phyloP scores from a whole-genome alignment of 805 yeast species.

The Pichia paraexigua region DNA sequence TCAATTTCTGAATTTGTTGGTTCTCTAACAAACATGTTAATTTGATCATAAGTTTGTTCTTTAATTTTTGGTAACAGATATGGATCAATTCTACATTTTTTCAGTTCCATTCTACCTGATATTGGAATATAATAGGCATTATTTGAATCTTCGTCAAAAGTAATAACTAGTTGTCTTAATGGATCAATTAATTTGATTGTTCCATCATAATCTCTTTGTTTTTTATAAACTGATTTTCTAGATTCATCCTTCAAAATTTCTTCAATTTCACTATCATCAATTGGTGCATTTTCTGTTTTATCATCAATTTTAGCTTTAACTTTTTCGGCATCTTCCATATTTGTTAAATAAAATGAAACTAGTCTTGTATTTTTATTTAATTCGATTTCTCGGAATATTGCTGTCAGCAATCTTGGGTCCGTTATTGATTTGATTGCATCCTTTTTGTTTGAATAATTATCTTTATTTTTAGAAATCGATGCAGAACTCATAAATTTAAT shows the following conservation, averaged over 20 bases:
- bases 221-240: slow-evolving; percentile 46
- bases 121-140: slow-evolving; percentile 74
- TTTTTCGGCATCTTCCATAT: slow-evolving; percentile 33
- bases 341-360: slow-evolving; percentile 60
- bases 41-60: slow-evolving; percentile 50
- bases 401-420: slow-evolving; percentile 38
- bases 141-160: slow-evolving; percentile 45
- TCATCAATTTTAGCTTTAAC: slow-evolving; percentile 39
- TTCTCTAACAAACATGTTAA: slow-evolving; percentile 59
- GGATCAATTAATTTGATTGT: slow-evolving; percentile 39
- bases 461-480: slow-evolving; percentile 33
- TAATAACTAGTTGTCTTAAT: slow-evolving; percentile 59
- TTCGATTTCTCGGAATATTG: slow-evolving; percentile 68
- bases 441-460: slow-evolving; percentile 21
- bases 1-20: slow-evolving; percentile 64
- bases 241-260: slow-evolving; percentile 27
- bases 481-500: slow-evolving; percentile 58
- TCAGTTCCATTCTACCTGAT: slow-evolving; percentile 68
- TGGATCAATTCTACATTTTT: slow-evolving; percentile 71
- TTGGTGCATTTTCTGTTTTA: slow-evolving; percentile 39
- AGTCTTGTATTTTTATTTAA: slow-evolving; percentile 60
- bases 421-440: slow-evolving; percentile 26
- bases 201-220: slow-evolving; percentile 76
- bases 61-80: slow-evolving; percentile 47
- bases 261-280: slow-evolving; percentile 38